phyloP scores from a whole-genome alignment of 1,284 basidiomycete genomes.

The Rhodotorula sp. region DNA sequence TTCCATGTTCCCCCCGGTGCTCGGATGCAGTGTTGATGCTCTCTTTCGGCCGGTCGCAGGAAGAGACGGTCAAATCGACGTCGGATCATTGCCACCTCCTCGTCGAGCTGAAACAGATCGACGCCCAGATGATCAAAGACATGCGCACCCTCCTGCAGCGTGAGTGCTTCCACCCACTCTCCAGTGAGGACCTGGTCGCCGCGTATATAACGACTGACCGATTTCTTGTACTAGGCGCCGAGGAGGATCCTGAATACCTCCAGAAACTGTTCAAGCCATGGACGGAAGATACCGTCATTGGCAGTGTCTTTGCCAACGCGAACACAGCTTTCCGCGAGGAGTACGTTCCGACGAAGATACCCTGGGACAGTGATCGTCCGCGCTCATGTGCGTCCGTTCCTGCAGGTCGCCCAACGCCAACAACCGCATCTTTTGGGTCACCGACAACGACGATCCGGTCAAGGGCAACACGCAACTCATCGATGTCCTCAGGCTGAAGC shows the following conservation, averaged over 20 bases:
- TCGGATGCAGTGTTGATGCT: neutral
- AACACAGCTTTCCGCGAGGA: conserved; percentile 82
- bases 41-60: conserved; percentile 12
- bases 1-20: neutral
- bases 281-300: conserved; percentile 52
- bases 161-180: conserved; percentile 45
- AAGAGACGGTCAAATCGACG: conserved; percentile 63
- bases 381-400: neutral
- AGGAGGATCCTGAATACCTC: conserved; percentile 46
- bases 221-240: conserved; percentile 37
- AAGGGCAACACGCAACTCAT: conserved; percentile 18
- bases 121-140: conserved; percentile 73
- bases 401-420: conserved; percentile 69
- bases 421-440: conserved; percentile 87
- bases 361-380: neutral
- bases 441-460: conserved; percentile 74
- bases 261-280: conserved; percentile 46
- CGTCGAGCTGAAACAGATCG: conserved; percentile 72
- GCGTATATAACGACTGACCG: neutral
- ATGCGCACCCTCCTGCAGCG: conserved; percentile 68
- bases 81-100: conserved; percentile 63
- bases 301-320: conserved; percentile 77
- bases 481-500: conserved; percentile 12
- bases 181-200: neutral
- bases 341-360: conserved; percentile 53